phyloP scores from a whole-genome alignment of 495 filamentous ascomycete genomes.

The Talaromyces proteolyticus region DNA sequence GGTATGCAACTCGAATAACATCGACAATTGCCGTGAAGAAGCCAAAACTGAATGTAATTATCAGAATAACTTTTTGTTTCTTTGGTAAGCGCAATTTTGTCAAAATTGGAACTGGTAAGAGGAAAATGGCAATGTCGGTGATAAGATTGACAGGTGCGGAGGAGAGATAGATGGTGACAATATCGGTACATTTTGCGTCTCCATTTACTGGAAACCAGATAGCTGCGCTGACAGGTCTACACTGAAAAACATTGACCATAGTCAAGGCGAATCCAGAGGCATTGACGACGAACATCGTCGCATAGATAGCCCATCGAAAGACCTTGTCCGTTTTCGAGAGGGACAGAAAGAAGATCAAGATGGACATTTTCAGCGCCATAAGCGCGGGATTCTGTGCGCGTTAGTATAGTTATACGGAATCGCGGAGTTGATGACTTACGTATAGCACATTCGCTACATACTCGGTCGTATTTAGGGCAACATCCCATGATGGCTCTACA shows the following conservation, averaged over 20 bases:
- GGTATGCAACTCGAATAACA: constrained; percentile 82
- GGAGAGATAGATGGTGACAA: constrained; percentile 77
- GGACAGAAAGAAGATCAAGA: constrained; percentile 81
- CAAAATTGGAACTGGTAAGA: constrained; percentile 81
- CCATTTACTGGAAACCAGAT: constrained; percentile 41
- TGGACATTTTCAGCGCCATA: constrained; percentile 74
- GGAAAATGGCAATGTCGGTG: constrained; percentile 77
- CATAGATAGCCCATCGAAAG: constrained; percentile 64
- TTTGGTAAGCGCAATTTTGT: constrained; percentile 77
- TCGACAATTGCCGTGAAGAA: constrained; percentile 84
- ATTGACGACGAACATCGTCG: constrained; percentile 68
- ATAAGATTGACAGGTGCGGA: constrained; percentile 79
- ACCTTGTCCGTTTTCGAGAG: constrained; percentile 69
- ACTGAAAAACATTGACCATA: constrained; percentile 85
- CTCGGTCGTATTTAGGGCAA: constrained; percentile 56
- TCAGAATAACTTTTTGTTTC: constrained; percentile 77
- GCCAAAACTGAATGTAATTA: constrained; percentile 76
- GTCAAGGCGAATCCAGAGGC: constrained; percentile 72
- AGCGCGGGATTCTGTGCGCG: constrained; percentile 72
- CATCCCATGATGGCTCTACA: constrained; percentile 41
- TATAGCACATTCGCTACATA: constrained; percentile 84
- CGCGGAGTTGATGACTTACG: constrained; percentile 40
- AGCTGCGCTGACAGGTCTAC: constrained; percentile 62
- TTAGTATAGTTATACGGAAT: not conserved
- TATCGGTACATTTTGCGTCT: constrained; percentile 57